Evolutionary conservation across 2,329 filamentous ascomycete genomes (phyloP).

Genomic region (Aspergillus spinulosporus): DNA sequence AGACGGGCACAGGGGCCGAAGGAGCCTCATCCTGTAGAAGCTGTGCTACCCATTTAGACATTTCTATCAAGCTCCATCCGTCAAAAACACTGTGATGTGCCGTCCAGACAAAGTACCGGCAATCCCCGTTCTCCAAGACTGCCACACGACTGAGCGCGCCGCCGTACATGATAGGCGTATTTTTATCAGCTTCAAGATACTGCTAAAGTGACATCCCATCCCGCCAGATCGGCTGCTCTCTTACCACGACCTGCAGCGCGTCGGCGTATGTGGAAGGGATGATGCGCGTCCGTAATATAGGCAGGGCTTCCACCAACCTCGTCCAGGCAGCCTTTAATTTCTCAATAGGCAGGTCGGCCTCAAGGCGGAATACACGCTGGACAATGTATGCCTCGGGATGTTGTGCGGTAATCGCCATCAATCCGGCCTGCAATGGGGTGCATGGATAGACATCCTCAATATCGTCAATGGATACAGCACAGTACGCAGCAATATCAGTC

Average conservation of each 20-base stretch:
- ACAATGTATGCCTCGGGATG: background rate
- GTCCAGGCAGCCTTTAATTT: background rate
- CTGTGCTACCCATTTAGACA: no score
- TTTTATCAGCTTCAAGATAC: no score
- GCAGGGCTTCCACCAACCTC: background rate
- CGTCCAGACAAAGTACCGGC: background rate
- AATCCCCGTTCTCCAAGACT: background rate
- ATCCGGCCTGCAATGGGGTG: background rate
- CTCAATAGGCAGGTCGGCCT: background rate
- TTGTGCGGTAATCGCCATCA: background rate
- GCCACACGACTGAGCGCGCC: no score
- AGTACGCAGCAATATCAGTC: background rate
- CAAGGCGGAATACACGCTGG: background rate
- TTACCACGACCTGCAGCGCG: background rate
- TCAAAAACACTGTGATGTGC: background rate
- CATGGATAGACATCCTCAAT: conserved; percentile 8
- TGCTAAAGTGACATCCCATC: background rate
- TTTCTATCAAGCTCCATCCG: background rate
- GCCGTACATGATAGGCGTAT: background rate
- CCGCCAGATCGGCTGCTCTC: background rate
- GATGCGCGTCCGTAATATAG: conserved; percentile 6
- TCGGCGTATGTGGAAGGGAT: background rate
- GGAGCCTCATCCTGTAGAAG: no score
- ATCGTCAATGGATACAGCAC: background rate
- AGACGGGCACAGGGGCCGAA: no score